Evolutionary conservation across 2,329 filamentous ascomycete genomes (phyloP).

Genomic region (Coniochaeta pulveracea): DNA sequence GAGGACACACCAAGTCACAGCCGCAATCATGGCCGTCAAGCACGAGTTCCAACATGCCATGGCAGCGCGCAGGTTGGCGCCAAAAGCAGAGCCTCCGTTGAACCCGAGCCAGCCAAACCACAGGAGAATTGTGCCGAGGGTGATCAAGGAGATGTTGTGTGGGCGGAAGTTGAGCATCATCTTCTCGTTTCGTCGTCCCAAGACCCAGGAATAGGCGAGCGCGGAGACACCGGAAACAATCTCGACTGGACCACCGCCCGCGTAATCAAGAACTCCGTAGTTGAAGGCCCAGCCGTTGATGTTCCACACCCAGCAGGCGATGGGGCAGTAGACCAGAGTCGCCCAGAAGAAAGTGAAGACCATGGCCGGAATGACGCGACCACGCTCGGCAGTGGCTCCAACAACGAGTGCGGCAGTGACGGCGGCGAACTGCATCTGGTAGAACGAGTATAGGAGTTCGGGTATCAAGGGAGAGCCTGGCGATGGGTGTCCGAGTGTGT

Average conservation of each 20-base stretch:
- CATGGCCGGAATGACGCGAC: conserved; percentile 85
- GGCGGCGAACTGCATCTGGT: conserved; percentile 97
- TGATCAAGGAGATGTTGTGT: conserved; percentile 96
- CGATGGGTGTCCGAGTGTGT: conserved; percentile 73
- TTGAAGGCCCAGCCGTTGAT: conserved; percentile 84
- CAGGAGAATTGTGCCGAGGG: conserved; percentile 86
- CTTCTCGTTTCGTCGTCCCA: conserved; percentile 92
- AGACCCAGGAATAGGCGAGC: conserved; percentile 88
- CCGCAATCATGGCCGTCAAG: conserved; percentile 81
- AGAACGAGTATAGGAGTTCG: conserved; percentile 86
- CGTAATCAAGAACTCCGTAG: conserved; percentile 91
- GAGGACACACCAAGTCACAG: conserved; percentile 88
- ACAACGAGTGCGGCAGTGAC: conserved; percentile 87
- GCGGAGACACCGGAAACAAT: conserved; percentile 90
- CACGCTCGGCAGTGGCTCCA: conserved; percentile 87
- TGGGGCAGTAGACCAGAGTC: conserved; percentile 91
- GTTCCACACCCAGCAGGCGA: conserved; percentile 97
- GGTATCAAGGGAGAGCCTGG: conserved; percentile 82
- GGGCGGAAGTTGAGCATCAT: conserved; percentile 99
- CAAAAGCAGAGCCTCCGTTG: conserved; percentile 92
- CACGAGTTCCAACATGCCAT: conserved; percentile 99
- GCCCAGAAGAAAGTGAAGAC: conserved; percentile 96
- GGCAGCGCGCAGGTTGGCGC: conserved; percentile 83
- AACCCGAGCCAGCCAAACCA: conserved; percentile 99
- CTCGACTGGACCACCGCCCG: conserved; percentile 93